These are phyloP conservation scores for Wilcoxina mikolae DNA, from an alignment of 495 filamentous ascomycete genomes.

Conservation along the genomic window DNA sequence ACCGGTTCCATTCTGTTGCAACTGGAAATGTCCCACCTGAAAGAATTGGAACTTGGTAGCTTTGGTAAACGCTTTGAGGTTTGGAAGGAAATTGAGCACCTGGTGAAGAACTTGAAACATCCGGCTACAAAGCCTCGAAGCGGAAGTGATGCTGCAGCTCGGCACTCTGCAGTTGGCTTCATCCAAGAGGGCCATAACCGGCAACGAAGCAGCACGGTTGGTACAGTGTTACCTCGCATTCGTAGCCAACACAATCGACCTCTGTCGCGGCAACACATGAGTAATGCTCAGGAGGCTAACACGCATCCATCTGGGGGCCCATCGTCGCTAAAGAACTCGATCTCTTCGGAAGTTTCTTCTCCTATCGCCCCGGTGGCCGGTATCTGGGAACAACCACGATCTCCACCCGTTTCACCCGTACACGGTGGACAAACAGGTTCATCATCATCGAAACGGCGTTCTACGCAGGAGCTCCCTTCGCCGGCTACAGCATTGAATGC, in stretches of 20 bases:
- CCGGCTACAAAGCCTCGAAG: conserved; percentile 15
- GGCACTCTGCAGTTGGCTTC: conserved; percentile 20
- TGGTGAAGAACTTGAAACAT: conserved; percentile 55
- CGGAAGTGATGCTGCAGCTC: conserved; percentile 24
- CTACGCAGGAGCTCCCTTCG: conserved; percentile 15
- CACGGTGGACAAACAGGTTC: conserved; percentile 25
- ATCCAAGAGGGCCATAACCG: conserved; percentile 8
- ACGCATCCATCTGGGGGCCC: conserved; percentile 11
- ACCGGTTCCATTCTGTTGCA: conserved; percentile 64
- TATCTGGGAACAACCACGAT: conserved; percentile 11
- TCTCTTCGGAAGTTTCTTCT: conserved; percentile 7
- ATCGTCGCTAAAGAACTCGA: conserved; percentile 18
- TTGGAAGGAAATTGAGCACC: conserved; percentile 58
- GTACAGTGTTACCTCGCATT: conserved; percentile 45
- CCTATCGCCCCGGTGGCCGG: conserved; percentile 25
- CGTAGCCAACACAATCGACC: conserved; percentile 39
- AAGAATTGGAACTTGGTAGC: conserved; percentile 86
- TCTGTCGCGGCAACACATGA: conserved; percentile 24
- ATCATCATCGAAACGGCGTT: conserved; percentile 14
- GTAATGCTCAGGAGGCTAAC: conserved; percentile 27
- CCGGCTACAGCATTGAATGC: conserved; percentile 22
- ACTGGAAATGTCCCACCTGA: conserved; percentile 90
- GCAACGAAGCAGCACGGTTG: conserved; percentile 32
- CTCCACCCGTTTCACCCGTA: conserved; percentile 9
- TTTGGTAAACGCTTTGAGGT: conserved; percentile 29